A percentile compares a stretch with the other conserved stretches of the same genome.
Evolutionary conservation across 2,329 filamentous ascomycete genomes (phyloP).

Genomic region (Xylaria sp.): DNA sequence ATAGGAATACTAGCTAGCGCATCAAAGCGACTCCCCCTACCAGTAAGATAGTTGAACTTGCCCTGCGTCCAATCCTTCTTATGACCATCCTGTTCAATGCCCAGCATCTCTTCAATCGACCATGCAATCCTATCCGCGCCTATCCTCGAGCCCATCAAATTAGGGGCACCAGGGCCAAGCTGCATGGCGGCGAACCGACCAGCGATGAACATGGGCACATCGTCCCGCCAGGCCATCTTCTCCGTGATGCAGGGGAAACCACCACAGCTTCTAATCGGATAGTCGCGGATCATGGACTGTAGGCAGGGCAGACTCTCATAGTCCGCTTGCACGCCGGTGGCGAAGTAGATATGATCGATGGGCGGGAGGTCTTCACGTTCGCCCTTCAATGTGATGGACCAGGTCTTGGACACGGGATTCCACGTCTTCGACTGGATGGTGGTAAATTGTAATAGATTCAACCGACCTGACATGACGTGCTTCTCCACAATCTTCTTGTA

Average conservation of each 20-base stretch:
- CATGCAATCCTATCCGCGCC: conserved; percentile 70
- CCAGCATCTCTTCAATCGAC: conserved; percentile 58
- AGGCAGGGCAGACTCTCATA: conserved; percentile 57
- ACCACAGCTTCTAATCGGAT: conserved; percentile 57
- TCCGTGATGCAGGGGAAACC: conserved; percentile 70
- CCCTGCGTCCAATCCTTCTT: conserved; percentile 22
- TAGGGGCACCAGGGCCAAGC: conserved; percentile 66
- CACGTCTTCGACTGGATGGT: conserved; percentile 48
- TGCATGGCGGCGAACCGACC: conserved; percentile 62
- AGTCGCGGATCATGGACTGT: conserved; percentile 49
- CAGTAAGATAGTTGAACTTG: conserved; percentile 33
- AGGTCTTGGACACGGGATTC: conserved; percentile 41
- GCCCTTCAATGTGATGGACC: conserved; percentile 34
- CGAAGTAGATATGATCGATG: conserved; percentile 67
- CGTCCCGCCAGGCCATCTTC: conserved; percentile 68
- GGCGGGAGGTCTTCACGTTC: conserved; percentile 48
- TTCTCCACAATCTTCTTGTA: conserved; percentile 63
- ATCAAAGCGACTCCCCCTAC: conserved; percentile 39
- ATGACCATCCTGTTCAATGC: conserved; percentile 26
- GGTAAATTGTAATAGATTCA: conserved; percentile 55
- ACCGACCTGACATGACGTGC: conserved; percentile 46
- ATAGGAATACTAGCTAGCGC: conserved; percentile 20
- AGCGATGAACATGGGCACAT: conserved; percentile 68
- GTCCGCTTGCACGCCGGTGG: conserved; percentile 65
- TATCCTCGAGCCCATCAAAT: conserved; percentile 66